Conservation (phyloP, 1,139 yeast species). For the Petasospora fabianii region DNA sequence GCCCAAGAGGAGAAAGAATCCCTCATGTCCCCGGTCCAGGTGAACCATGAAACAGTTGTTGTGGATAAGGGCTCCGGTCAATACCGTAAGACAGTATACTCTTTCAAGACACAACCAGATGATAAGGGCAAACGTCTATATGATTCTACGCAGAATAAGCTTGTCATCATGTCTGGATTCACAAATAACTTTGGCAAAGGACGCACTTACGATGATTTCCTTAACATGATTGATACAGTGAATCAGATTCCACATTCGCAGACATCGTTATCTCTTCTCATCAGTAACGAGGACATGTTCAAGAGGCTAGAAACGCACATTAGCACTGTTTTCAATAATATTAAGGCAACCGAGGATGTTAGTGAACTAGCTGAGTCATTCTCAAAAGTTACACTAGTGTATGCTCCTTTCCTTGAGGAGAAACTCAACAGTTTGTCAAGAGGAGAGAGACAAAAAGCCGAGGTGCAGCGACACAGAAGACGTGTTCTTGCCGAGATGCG, state of each 20-base stretch:
- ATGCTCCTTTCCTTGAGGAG: constrained; percentile 25
- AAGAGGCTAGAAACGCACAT: constrained; percentile 10
- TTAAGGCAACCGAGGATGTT: constrained; percentile 1
- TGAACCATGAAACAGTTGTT: not conserved
- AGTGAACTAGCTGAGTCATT: constrained; percentile 10
- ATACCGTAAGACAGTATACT: constrained; percentile 7
- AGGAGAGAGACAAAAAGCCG: constrained; percentile 19
- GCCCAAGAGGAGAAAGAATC: constrained; percentile 12
- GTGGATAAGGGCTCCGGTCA: not conserved
- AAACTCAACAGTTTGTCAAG: constrained; percentile 15
- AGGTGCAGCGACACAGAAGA: constrained; percentile 29
- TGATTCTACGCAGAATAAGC: constrained; percentile 15
- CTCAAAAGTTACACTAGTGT: constrained; percentile 19
- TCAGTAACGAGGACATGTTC: constrained; percentile 12
- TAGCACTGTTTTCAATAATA: constrained; percentile 4
- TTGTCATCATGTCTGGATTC: constrained; percentile 16
- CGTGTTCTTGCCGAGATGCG: constrained; percentile 30
- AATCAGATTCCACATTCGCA: constrained; percentile 8
- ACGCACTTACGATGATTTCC: constrained; percentile 15
- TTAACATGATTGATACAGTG: constrained; percentile 9
- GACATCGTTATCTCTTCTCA: constrained; percentile 18
- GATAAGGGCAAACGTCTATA: constrained; percentile 2
- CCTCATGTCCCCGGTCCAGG: constrained; percentile 2
- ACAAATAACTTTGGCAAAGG: constrained; percentile 13
- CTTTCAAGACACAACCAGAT: constrained; percentile 8